A percentile compares a stretch with the other conserved stretches of the same genome.
Evolutionary conservation across 2,329 filamentous ascomycete genomes (phyloP).

Genomic region (Colletotrichum sansevieriae): DNA sequence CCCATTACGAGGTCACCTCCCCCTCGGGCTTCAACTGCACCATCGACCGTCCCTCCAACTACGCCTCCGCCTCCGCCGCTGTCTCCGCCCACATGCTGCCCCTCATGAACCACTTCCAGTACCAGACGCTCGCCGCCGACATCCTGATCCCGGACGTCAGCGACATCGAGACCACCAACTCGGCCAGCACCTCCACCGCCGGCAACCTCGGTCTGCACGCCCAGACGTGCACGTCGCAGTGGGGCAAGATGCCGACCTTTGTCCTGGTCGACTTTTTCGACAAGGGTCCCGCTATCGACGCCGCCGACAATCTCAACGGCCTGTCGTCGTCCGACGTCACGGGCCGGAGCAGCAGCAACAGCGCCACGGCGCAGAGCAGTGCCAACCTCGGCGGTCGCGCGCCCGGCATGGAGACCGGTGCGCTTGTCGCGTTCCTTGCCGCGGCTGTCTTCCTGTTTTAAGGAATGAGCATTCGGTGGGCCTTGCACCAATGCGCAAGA

Average conservation of each 20-base stretch:
- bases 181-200: constrained; percentile 61
- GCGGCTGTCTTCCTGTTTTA: constrained; percentile 56
- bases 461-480: constrained; percentile 1
- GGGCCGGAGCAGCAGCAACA: constrained; percentile 50
- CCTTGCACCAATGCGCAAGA: too few species aligned
- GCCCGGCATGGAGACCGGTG: constrained; percentile 50
- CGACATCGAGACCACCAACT: constrained; percentile 75
- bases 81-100: constrained; percentile 72
- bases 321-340: constrained; percentile 52
- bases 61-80: constrained; percentile 64
- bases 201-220: constrained; percentile 70
- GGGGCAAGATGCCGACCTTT: constrained; percentile 76
- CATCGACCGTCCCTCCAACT: constrained; percentile 72
- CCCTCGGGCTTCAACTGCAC: constrained; percentile 78
- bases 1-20: constrained; percentile 73
- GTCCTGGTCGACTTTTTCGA: constrained; percentile 86
- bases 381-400: constrained; percentile 34
- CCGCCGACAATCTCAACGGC: constrained; percentile 77
- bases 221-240: constrained; percentile 66
- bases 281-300: constrained; percentile 75
- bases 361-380: constrained; percentile 40
- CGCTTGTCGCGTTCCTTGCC: constrained; percentile 59
- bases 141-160: constrained; percentile 73
- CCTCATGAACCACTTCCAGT: constrained; percentile 85
- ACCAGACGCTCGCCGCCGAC: constrained; percentile 65